phyloP scores from a whole-genome alignment of 1,284 basidiomycete genomes.

The Gomphus bonarii region DNA sequence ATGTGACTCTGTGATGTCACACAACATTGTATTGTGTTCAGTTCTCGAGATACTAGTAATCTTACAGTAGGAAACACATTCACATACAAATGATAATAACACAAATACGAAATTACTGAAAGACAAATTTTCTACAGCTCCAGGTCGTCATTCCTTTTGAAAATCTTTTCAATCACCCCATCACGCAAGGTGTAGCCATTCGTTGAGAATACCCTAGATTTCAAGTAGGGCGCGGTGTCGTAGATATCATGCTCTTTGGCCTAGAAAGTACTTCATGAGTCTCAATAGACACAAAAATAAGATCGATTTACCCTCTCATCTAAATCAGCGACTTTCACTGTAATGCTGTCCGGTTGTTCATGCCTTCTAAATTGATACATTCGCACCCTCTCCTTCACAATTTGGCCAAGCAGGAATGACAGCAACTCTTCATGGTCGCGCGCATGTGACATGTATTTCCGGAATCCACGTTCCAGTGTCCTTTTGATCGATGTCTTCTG shows the following conservation, averaged over 20 bases:
- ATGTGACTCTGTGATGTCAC: not conserved
- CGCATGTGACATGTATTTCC: constrained; percentile 93
- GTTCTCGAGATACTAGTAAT: not conserved
- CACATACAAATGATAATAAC: not conserved
- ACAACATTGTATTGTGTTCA: not conserved
- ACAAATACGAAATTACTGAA: not conserved
- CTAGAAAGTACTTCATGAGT: constrained; percentile 28
- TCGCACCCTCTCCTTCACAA: constrained; percentile 92
- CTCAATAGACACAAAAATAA: not conserved
- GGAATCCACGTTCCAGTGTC: constrained; percentile 90
- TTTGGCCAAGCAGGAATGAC: constrained; percentile 86
- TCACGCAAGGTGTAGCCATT: constrained; percentile 80
- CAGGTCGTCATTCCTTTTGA: constrained; percentile 24
- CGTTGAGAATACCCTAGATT: constrained; percentile 73
- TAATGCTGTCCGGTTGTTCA: constrained; percentile 65
- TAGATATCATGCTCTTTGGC: constrained; percentile 94
- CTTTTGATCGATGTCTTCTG: constrained; percentile 99
- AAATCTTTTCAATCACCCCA: constrained; percentile 60
- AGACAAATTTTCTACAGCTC: not conserved
- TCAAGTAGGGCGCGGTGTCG: constrained; percentile 80
- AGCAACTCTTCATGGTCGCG: constrained; percentile 94
- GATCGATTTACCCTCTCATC: constrained; percentile 60
- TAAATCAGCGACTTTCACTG: constrained; percentile 69
- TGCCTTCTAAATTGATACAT: constrained; percentile 69
- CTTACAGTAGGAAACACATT: not conserved